These are phyloP conservation scores for Penicilliopsis zonata DNA, from an alignment of 495 filamentous ascomycete genomes.

Conservation along the genomic window DNA sequence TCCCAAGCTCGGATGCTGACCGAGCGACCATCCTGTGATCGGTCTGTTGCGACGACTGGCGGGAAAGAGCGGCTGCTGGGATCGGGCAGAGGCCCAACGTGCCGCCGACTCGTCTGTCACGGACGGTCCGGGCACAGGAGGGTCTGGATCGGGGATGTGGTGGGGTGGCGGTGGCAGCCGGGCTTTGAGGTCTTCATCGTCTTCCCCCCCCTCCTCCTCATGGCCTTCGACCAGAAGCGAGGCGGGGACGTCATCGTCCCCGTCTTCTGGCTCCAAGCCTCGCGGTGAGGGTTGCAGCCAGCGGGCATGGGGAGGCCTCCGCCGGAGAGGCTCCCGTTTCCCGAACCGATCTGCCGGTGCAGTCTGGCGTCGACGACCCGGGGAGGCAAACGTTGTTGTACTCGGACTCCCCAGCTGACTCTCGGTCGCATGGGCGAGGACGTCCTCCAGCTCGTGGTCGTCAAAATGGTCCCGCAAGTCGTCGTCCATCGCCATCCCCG, in stretches of 20 bases:
- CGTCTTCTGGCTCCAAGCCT: conserved; percentile 50
- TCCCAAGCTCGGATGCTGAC: conserved; percentile 30
- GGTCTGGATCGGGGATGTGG: conserved; percentile 13
- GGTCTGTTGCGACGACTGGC: conserved; percentile 6
- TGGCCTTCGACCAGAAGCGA: conserved; percentile 84
- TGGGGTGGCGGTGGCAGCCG: conserved; percentile 26
- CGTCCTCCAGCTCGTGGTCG: conserved; percentile 60
- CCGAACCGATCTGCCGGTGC: conserved; percentile 5
- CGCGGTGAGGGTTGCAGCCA: conserved; percentile 20
- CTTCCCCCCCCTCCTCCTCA: no score
- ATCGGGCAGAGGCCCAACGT: conserved; percentile 56
- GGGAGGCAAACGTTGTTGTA: conserved; percentile 28
- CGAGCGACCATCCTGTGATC: conserved; percentile 19
- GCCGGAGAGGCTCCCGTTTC: conserved; percentile 13
- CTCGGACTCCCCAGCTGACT: conserved; percentile 50
- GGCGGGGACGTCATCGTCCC: conserved; percentile 82
- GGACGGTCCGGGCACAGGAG: conserved; percentile 33
- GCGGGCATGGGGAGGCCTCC: conserved; percentile 18
- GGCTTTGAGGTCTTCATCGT: conserved; percentile 22
- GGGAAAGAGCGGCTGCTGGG: conserved; percentile 47
- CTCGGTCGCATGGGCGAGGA: conserved; percentile 46
- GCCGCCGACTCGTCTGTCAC: conserved; percentile 38
- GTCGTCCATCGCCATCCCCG: conserved; percentile 55
- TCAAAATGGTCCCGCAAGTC: conserved; percentile 54
- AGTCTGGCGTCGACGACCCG: conserved; percentile 8